Base-by-base conservation (phyloP, 2,329 filamentous ascomycete species). In the Fusarium globosum region DNA sequence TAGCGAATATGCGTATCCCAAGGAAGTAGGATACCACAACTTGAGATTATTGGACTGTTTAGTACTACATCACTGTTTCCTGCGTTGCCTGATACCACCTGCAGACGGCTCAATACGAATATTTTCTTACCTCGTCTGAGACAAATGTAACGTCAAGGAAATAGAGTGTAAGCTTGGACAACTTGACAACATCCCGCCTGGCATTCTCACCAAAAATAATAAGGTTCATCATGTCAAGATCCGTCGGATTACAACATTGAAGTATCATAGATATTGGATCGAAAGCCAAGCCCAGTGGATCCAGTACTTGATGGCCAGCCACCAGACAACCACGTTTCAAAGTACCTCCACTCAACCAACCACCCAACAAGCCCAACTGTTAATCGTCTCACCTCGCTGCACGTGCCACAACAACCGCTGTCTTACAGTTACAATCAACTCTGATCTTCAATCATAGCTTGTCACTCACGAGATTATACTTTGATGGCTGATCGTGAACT, bases 1-100 rank as follows among this genome's bases (percentile, higher is more conserved):
- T 81, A 69, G 82, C 83, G 13, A 88, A 88, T 52, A 83, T 88
- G 81, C 84, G 86, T 42, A 81, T 81, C 18, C 77, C 84, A 4
- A 79, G 83, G 61, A 74, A 76, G 41, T 81, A 74, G 39, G 41
- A 33, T 46, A 46, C 23, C 18, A 21, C 7, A 26, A 14, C 33
- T 38, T 45, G 46, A 68, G n/a, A 30, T 30, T 7, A 43, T 12
- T 38, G 51, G 20, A 38, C 33, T 38, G 23, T 16, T 68, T 65
- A 23, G 43, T 38, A 30, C 35, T 36, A 26, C 33, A 51, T 33
- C 9, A 28, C 12, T 21, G 26, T 38, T 53, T 46, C 43, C 36
- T 51, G 51, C 43, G 48, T 61, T 61, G 26, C 49, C 39, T 53
- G 28, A 71, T 71, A 71, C 49, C 68, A 61, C 30, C 69, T 41